Base-by-base conservation (phyloP, 208 protist genomes). In the Porcisia deanei region DNA sequence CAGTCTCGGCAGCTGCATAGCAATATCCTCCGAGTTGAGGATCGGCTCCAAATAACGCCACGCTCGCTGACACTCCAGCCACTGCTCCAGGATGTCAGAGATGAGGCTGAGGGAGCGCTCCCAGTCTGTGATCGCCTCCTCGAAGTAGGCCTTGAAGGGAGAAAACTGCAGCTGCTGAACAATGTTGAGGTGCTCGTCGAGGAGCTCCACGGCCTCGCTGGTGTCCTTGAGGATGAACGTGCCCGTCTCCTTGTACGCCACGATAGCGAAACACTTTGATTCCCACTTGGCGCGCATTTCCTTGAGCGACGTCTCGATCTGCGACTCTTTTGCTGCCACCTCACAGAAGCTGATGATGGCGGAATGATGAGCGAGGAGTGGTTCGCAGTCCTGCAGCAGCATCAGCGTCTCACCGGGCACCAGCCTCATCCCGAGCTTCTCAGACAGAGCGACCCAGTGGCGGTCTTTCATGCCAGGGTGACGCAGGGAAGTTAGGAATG, bases 41-140 rank as follows among this genome's bases (percentile, higher is more conserved):
- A 99, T 99, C 53, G 98, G 98, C 89, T 99, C 97, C 45, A 99
- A 84, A 79, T 99, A 99, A 60, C 99, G 91, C 98, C 98, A 99
- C 49, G 91, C 87, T 22, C 95, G 86, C 86, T 99, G 98, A 78
- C 96, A 99, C 76, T 97, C 91, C 47, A 98, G 82, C 98, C 98
- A 99, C 80, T 98, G 96, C 83, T 99, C 98, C n/a, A 99, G 82
- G 54, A 98, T 97, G 76, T 99, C 96, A 16, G 94, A 93, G 61
- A 98, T 91, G 59, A 97, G 84, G 63, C 94, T 97, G 20, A 99
- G 94, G 2, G 90, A 95, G 76, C 91, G 85, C 79, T 99, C 98
- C 97, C 98, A 99, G 70, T 98, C 95, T 4, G 85, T 92, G 79
- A 99, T 98, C 58, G 86, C 75, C 81, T 97, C 94, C 76, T 98